Evolutionary conservation across 495 filamentous ascomycete species (phyloP).

Genomic region (Acidomyces sp.): DNA sequence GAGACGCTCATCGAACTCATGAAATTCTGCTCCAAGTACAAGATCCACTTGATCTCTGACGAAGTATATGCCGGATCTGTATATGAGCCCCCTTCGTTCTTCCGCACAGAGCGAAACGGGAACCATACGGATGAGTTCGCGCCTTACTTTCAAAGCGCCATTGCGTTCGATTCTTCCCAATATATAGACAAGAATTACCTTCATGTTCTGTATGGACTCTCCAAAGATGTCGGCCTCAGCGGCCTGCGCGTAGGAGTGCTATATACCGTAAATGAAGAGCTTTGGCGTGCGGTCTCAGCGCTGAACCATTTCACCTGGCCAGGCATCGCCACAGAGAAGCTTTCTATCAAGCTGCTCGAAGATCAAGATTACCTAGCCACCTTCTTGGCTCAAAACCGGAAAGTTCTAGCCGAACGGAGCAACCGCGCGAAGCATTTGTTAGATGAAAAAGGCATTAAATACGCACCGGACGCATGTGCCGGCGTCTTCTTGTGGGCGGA

Average conservation of each 20-base stretch:
- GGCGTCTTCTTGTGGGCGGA: slow-evolving; percentile 51
- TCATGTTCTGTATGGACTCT: slow-evolving; percentile 49
- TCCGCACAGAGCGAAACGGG: too few species aligned
- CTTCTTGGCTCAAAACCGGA: slow-evolving; percentile 33
- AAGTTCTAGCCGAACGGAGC: slow-evolving; percentile 30
- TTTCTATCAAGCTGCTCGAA: slow-evolving; percentile 36
- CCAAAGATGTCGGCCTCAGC: slow-evolving; percentile 46
- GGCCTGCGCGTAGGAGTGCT: slow-evolving; percentile 45
- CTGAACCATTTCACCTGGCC: slow-evolving; percentile 35
- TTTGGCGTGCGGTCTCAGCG: slow-evolving; percentile 29
- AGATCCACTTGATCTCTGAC: background rate
- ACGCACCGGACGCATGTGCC: slow-evolving; percentile 34
- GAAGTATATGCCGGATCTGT: background rate
- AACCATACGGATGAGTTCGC: too few species aligned
- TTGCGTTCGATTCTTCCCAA: background rate
- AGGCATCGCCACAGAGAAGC: slow-evolving; percentile 33
- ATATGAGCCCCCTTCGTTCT: too few species aligned
- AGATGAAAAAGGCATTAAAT: slow-evolving; percentile 30
- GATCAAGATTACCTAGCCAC: slow-evolving; percentile 34
- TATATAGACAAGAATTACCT: slow-evolving; percentile 19
- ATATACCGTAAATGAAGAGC: slow-evolving; percentile 36
- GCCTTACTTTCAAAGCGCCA: background rate
- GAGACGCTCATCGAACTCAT: background rate
- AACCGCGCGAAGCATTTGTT: slow-evolving; percentile 29
- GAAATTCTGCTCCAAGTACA: background rate